Base-by-base conservation (phyloP, 2,329 filamentous ascomycete genomes). In the Fusarium palustre region DNA sequence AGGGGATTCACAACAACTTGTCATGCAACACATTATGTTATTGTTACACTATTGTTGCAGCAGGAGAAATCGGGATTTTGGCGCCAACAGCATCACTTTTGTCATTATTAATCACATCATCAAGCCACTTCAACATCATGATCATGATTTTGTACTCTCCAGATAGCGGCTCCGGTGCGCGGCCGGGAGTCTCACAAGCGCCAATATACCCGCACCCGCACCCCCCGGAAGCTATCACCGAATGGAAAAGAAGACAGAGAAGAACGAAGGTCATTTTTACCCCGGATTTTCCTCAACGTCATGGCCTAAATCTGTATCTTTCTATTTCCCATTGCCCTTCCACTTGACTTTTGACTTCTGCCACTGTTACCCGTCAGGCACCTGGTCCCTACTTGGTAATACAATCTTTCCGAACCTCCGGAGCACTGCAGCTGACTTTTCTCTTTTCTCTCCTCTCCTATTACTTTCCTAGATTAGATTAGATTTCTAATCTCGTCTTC, bases 261-360 rank as follows among this genome's bases (percentile, higher is more conserved):
- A n/a, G 56, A 55, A 45, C 25, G 42, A 66, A 33, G 33, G 33
- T 12, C 50, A 62, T 16, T 47, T 50, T 66, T 72, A 72, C 69
- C 69, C 69, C 69, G 64, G 69, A 72, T 72, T 72, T 72, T 64
- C 56, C 39, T 55, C 30, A 68, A 68, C 69, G 66, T 72, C 66
- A 70, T 70, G 65, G 31, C 42, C 54, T 53, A 31, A 42, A 24
- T 49, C 15, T 55, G 55, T 46, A 20, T 38, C 31, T 38, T 46
- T 55, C 9, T n/a, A 36, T 41, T 49, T 31, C 43, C 54, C 42
- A 46, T 52, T 42, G 39, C 65, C 45, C 53, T 55, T 71, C 42
- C 34, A 60, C 54, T 64, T 64, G 46, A 41, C 59, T 25, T 48
- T 43, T 31, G 33, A 31, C 48, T 47, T 31, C 33, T 47, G 39